Evolutionary conservation across 2,329 filamentous ascomycete species (phyloP), one percentile per base, ranked within the genome.

Genomic region (Trichoderma hamatum): DNA sequence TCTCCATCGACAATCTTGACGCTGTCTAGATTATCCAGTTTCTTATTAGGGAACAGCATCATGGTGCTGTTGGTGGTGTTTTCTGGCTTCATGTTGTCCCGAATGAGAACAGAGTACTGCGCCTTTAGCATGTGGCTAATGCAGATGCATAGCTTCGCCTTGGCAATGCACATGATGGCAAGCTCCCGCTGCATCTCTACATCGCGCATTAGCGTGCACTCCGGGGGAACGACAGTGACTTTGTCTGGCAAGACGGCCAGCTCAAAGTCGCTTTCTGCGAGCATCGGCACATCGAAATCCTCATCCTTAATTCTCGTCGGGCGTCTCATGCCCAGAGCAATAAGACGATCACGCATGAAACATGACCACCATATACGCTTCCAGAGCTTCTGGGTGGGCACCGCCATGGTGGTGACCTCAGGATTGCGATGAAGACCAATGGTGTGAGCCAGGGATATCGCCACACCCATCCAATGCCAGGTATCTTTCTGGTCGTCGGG

Each of bases 401-500:
- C 80, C 49, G 91, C 86, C 87, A 97, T 93, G 73, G 88, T 90
- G 10, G 92, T 93, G 69, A 90, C 91, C 24, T 82, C 83, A 2
- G 94, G 93, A 75, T 97, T 92, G 71, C 94, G 91, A 79, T 98
- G 94, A 21, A 97, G 85, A 6, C 95, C 94, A 72, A 97, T 97
- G 14, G 94, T 97, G 79, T 97, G 93, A 64, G 94, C 94, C 58
- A 97, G 84, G 14, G 94, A 97, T 70, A 97, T 92, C 52, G 94
- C 95, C 46, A 97, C 93, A 21, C 95, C 95, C 92, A 97, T 97
- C 95, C 94, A 97, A 78, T 97, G 94, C 92, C 95, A 97, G 56
- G 94, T 97, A 78, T 97, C 95, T 80, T 97, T 97, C 77, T 97
- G 93, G 78, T 97, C 95, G 80, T 97, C 94, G 0, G 94, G 94